phyloP scores from a whole-genome alignment of 1,284 basidiomycete genomes.

The Acaromyces ingoldii region DNA sequence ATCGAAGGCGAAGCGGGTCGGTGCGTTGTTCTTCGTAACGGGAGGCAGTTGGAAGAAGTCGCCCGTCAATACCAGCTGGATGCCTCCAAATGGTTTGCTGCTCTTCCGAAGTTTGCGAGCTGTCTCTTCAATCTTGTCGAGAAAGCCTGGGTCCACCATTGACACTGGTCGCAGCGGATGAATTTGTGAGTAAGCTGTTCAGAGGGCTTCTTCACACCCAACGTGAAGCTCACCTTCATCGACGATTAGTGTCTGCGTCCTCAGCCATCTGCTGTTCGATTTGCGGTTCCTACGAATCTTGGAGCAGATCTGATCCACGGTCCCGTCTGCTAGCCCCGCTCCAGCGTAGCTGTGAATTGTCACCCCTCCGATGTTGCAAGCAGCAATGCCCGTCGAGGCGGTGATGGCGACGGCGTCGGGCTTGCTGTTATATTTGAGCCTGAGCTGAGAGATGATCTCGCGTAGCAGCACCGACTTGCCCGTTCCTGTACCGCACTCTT shows the following conservation, averaged over 20 bases:
- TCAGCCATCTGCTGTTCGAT: constrained; percentile 64
- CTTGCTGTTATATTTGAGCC: constrained; percentile 55
- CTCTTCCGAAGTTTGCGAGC: constrained; percentile 62
- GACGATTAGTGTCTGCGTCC: constrained; percentile 77
- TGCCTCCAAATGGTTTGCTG: constrained; percentile 77
- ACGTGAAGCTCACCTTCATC: constrained; percentile 76
- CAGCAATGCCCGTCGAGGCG: constrained; percentile 85
- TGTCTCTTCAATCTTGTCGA: constrained; percentile 77
- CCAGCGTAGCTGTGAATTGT: constrained; percentile 90
- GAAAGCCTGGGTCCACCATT: constrained; percentile 89
- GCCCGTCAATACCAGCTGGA: constrained; percentile 85
- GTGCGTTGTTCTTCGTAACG: constrained; percentile 58
- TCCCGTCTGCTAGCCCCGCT: constrained; percentile 75
- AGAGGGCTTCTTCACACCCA: background rate
- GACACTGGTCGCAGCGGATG: constrained; percentile 55
- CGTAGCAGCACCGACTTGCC: constrained; percentile 91
- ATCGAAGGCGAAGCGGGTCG: constrained; percentile 62
- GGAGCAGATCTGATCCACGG: constrained; percentile 59
- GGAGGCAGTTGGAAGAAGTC: constrained; percentile 98
- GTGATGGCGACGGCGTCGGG: constrained; percentile 72
- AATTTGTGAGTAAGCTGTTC: background rate
- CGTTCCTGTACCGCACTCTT: constrained; percentile 61
- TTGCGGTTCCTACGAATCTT: constrained; percentile 71
- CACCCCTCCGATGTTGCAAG: constrained; percentile 83
- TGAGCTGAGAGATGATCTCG: constrained; percentile 70